phyloP scores from a whole-genome alignment of 176 grass and related monocot genomes.

The Rhipidocladum racemiflorum region DNA sequence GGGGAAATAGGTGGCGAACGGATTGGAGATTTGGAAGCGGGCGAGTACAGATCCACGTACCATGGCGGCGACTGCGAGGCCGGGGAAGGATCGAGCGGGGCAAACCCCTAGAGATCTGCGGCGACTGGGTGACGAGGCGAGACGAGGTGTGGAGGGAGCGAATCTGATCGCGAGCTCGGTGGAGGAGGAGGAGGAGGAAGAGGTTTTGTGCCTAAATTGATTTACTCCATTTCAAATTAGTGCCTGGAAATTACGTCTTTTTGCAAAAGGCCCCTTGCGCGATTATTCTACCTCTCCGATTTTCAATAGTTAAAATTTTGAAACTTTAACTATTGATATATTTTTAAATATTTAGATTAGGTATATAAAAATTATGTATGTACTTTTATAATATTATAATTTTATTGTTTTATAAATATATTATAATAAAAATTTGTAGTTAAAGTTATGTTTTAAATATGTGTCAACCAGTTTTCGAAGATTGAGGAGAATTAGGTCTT shows the following conservation, averaged over 20 bases:
- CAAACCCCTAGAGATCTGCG: slow-evolving; percentile 5
- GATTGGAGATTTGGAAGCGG: slow-evolving; percentile 19
- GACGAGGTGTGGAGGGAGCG: background rate
- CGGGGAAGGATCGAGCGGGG: background rate
- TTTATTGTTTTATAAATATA: no score
- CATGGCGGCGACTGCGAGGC: slow-evolving; percentile 27
- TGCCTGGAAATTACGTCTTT: background rate
- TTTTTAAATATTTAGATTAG: no score
- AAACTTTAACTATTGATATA: no score
- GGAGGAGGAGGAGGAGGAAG: slow-evolving; percentile 1
- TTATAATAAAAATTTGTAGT: no score
- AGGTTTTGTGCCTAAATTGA: slow-evolving; percentile 32
- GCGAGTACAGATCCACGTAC: slow-evolving; percentile 48
- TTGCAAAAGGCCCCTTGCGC: background rate
- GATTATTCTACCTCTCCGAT: no score
- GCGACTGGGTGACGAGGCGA: background rate
- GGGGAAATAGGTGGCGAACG: background rate
- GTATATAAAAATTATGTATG: no score
- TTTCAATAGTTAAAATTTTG: no score
- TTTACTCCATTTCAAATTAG: slow-evolving; percentile 19
- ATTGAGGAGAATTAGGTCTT: no score
- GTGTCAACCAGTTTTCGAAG: no score
- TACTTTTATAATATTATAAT: no score
- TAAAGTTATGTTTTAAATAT: no score
- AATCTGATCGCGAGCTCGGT: slow-evolving; percentile 44